phyloP scores from a whole-genome alignment of 2,329 filamentous ascomycete species.

The Dactylellina leptospora region DNA sequence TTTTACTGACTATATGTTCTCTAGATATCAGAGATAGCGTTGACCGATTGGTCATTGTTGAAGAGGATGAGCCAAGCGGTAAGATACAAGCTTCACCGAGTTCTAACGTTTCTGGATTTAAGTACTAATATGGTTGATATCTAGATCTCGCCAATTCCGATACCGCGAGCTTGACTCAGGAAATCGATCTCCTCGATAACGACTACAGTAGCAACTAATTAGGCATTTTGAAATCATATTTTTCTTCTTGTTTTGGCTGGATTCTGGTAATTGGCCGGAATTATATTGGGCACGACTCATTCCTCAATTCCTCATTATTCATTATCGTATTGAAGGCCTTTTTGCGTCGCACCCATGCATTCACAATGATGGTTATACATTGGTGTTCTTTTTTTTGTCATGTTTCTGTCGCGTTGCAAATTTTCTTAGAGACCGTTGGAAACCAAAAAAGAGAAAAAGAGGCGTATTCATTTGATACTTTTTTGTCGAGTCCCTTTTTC shows the following conservation, averaged over 20 bases:
- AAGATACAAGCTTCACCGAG: constrained; percentile 5
- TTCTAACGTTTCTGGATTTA: background rate
- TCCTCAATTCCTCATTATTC: background rate
- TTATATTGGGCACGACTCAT: background rate
- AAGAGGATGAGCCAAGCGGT: constrained; percentile 52
- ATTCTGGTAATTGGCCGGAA: too few relatives aligned
- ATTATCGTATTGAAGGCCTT: background rate
- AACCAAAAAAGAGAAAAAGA: background rate
- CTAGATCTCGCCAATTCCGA: constrained; percentile 53
- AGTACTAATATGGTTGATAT: constrained; percentile 8
- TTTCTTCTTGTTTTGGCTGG: too few relatives aligned
- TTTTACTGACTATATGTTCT: background rate
- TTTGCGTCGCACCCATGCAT: background rate
- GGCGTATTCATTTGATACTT: background rate
- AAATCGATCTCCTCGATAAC: constrained; percentile 51
- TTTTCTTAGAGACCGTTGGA: background rate
- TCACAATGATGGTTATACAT: background rate
- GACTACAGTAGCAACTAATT: constrained; percentile 51
- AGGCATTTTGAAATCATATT: background rate
- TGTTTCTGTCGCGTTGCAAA: background rate
- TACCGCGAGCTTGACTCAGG: constrained; percentile 49
- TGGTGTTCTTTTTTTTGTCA: background rate
- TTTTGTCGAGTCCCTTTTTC: background rate
- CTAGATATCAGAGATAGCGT: constrained; percentile 52
- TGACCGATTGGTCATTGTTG: constrained; percentile 46